Evolutionary conservation across 208 protist genomes (phyloP), one percentile per base, ranked within the genome.

Genomic region (Endotrypanum monterogeii): DNA sequence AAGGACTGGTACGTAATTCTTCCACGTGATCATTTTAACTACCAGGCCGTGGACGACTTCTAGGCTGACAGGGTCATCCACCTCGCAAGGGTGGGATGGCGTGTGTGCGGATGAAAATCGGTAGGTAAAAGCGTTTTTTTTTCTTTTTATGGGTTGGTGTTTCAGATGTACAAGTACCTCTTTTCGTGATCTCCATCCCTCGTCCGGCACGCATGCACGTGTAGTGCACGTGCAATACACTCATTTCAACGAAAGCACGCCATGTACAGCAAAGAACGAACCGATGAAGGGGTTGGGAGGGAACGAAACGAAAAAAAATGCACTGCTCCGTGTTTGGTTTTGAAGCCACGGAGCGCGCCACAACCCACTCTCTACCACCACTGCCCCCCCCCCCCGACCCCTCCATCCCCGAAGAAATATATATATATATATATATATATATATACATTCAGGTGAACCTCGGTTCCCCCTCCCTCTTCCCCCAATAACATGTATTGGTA

Each of bases 21-120:
- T 67, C 88, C 90, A 23, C 81, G 83, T 11, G 87, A 92, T 52
- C 85, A 91, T 69, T 95, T 95, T 77, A 83, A 78, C 73, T 86
- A 92, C 72, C 79, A 80, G 30, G 37, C 69, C 1, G 83, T 90
- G 14, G 78, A 90, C 68, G 78, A 90, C 52, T 89, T 83, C 37
- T 91, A 89, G 71, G 28, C 12, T 5, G 57, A n/a, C 60, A 44
- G 57, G 58, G 41, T 41, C 37, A 71, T 85, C 78, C n/a, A n/a
- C 72, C 80, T 62, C 58, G 20, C 20, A n/a, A 16, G 11, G 35
- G 4, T 18, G 12, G 32, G 32, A 37, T 63, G 2, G 72, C 82
- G 30, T 63, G 73, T 44, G 51, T 44, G 28, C 12, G 58, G 7
- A 35, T 63, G 44, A 48, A 11, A 48, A 11, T 48, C 44, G 44